phyloP scores from a whole-genome alignment of 371 early-diverging fungal species.

The Funneliformis caledonium region DNA sequence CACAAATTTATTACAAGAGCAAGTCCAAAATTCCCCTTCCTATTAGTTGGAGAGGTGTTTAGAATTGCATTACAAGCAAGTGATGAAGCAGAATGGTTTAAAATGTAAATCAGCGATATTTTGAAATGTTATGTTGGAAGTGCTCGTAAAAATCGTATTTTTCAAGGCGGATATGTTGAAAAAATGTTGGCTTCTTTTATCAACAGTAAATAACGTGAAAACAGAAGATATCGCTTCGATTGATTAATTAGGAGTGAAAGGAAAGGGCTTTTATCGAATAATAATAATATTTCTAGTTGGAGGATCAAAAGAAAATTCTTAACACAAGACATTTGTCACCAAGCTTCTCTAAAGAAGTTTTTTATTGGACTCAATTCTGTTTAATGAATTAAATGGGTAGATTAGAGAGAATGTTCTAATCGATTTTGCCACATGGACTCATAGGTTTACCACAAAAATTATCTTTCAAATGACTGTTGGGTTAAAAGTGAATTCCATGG shows the following conservation, averaged over 20 bases:
- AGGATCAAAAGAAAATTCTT: constrained; percentile 23
- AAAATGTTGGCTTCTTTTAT: background rate
- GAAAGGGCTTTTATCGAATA: constrained; percentile 15
- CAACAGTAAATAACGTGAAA: no score
- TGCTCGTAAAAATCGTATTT: background rate
- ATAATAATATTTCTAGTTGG: constrained; percentile 7
- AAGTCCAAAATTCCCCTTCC: background rate
- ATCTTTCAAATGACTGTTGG: no score
- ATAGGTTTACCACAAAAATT: no score
- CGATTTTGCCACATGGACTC: no score
- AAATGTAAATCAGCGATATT: background rate
- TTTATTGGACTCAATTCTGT: no score
- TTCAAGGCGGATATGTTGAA: background rate
- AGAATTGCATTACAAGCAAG: background rate
- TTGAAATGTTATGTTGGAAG: background rate
- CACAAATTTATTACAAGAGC: background rate
- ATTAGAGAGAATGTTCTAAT: no score
- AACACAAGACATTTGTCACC: background rate
- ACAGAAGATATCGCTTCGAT: background rate
- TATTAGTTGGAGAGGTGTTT: background rate
- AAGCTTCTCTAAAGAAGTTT: background rate
- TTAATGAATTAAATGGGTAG: background rate
- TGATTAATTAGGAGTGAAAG: constrained; percentile 16
- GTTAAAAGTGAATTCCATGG: no score
- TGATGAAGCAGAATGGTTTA: background rate